Evolutionary conservation across 768 basidiomycete species (phyloP).

Genomic region (Naganishia friedmannii): DNA sequence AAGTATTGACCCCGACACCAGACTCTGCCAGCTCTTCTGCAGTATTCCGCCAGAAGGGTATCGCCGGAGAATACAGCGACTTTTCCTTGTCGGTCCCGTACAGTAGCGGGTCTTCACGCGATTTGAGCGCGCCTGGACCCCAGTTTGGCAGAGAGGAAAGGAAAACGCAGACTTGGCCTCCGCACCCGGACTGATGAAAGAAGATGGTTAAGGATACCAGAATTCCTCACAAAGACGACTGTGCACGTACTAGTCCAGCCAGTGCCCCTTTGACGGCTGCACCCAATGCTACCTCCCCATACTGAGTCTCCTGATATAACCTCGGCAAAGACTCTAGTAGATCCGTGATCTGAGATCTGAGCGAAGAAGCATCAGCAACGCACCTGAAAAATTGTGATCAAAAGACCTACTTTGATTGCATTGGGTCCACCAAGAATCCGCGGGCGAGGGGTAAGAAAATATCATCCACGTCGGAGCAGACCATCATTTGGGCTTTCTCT

Average conservation of each 20-base stretch:
- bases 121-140: conserved; percentile 68
- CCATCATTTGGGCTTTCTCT: conserved; percentile 64
- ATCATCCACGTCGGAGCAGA: conserved; percentile 87
- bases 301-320: conserved; percentile 59
- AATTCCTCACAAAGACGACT: background rate
- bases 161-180: conserved; percentile 75
- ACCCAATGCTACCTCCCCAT: conserved; percentile 68
- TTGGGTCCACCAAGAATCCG: conserved; percentile 74
- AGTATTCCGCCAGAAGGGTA: conserved; percentile 71
- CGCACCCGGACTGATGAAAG: conserved; percentile 49
- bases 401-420: conserved; percentile 63
- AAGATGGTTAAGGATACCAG: conserved; percentile 3
- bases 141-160: conserved; percentile 66
- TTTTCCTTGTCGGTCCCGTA: conserved; percentile 85
- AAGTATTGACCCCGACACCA: conserved; percentile 85
- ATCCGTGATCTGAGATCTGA: conserved; percentile 64
- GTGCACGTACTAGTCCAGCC: conserved; percentile 64
- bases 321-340: conserved; percentile 66
- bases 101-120: conserved; percentile 62
- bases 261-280: conserved; percentile 71
- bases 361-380: background rate
- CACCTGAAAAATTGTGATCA: background rate
- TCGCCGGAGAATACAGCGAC: conserved; percentile 72
- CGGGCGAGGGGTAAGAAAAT: conserved; percentile 74
- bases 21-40: conserved; percentile 84